phyloP scores from a whole-genome alignment of 192 early-diverging fungal genomes.

The Gaertneriomyces semiglobifer region DNA sequence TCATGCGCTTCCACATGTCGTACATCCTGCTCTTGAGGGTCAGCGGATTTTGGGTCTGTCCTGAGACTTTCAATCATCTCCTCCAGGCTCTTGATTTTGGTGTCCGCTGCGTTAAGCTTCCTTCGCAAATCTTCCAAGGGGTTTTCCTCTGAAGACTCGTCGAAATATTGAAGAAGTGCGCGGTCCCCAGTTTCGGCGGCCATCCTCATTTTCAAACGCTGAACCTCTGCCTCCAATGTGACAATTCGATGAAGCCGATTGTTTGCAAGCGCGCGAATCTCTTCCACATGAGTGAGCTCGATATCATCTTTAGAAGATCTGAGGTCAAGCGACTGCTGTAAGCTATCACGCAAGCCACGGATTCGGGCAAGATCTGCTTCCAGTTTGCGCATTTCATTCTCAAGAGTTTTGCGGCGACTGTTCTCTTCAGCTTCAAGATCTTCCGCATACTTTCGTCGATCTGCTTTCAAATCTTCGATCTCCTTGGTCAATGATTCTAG shows the following conservation, averaged over 20 bases:
- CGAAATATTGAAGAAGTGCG: constrained; percentile 43
- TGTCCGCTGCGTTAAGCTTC: constrained; percentile 13
- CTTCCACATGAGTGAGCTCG: constrained; percentile 36
- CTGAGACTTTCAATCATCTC: not conserved
- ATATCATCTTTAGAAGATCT: constrained; percentile 39
- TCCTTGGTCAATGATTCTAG: constrained; percentile 33
- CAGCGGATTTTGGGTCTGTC: not conserved
- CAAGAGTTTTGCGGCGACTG: constrained; percentile 38
- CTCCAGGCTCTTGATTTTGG: constrained; percentile 3
- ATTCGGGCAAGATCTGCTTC: constrained; percentile 44
- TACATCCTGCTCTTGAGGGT: too few relatives aligned
- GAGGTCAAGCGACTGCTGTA: constrained; percentile 40
- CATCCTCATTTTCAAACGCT: constrained; percentile 40
- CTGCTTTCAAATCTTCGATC: constrained; percentile 28
- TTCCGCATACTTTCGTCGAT: constrained; percentile 43
- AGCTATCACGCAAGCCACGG: constrained; percentile 40
- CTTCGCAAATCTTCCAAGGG: constrained; percentile 31
- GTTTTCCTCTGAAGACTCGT: constrained; percentile 29
- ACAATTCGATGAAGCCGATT: constrained; percentile 29
- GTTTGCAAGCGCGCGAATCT: constrained; percentile 39
- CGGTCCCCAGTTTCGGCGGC: constrained; percentile 35
- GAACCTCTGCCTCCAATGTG: constrained; percentile 43
- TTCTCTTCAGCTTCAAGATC: constrained; percentile 43
- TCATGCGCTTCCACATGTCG: too few relatives aligned
- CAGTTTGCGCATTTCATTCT: constrained; percentile 41